Conservation (phyloP, 2,329 filamentous ascomycete species). For the Dothiorella sarmentorum region DNA sequence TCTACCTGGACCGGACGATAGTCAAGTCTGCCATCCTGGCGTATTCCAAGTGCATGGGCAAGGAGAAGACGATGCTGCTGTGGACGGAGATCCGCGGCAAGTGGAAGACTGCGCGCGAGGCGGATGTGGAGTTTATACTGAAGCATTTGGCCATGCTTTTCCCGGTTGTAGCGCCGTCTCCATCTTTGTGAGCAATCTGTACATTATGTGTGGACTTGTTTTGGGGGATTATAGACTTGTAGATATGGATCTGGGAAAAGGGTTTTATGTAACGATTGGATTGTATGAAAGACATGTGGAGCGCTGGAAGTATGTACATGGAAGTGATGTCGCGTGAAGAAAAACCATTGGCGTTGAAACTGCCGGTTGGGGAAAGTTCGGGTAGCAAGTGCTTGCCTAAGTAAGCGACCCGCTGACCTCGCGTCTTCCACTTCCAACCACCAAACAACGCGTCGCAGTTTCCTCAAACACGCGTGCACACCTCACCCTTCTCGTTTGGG, state of each 20-base stretch:
- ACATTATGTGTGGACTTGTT: not conserved
- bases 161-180: not conserved
- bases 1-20: slow-evolving; percentile 47
- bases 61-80: slow-evolving; percentile 51
- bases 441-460: not conserved
- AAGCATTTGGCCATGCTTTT: not conserved
- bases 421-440: not conserved
- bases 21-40: slow-evolving; percentile 60
- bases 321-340: not conserved
- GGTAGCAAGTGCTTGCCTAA: slow-evolving; percentile 3
- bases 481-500: too few species aligned
- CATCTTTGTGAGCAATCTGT: not conserved
- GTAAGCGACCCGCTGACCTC: not conserved
- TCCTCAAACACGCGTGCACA: not conserved
- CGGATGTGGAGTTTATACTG: slow-evolving; percentile 29
- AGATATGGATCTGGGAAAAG: not conserved
- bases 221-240: not conserved
- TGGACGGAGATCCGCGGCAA: slow-evolving; percentile 46
- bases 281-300: not conserved
- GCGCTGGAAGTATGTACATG: not conserved
- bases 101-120: slow-evolving; percentile 39
- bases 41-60: slow-evolving; percentile 58
- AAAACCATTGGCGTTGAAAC: not conserved
- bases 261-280: not conserved
- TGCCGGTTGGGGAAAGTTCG: slow-evolving; percentile 9